Evolutionary conservation across 2,329 filamentous ascomycete genomes (phyloP), one percentile per base, ranked within the genome.

Genomic region (Corinectria fuckeliana): DNA sequence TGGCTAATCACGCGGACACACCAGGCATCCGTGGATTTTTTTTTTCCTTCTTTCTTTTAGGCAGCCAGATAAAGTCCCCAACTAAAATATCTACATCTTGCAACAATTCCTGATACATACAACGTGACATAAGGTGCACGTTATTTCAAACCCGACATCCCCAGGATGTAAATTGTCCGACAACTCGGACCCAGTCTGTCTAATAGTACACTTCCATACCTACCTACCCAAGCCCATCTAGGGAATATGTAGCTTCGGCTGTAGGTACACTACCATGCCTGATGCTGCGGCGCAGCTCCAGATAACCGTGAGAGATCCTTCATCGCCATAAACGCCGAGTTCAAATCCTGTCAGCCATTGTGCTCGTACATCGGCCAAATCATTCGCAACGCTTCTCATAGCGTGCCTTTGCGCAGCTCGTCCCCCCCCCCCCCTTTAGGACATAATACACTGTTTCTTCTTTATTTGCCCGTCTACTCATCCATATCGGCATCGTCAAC

Each of bases 401-500:
- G 26, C 34, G 30, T 18, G 42, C 16, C 14, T 39, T 14, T 47
- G 21, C 36, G 23, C 36, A 41, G 28, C 13, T 18, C n/a, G 11
- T 11, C 26, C 21, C 20, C n/a, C n/a, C n/a, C n/a, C n/a, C n/a
- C n/a, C n/a, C n/a, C n/a, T n/a, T n/a, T n/a, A n/a, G n/a, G n/a
- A n/a, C n/a, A n/a, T n/a, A n/a, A n/a, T n/a, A n/a, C n/a, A n/a
- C n/a, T n/a, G n/a, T n/a, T n/a, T 36, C 44, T 18, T 30, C 20
- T 49, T 18, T 11, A 16, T 25, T 4, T 28, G n/a, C n/a, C 21
- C 32, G 28, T 50, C 50, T 71, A 77, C 56, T 80, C n/a, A n/a
- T n/a, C 82, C 68, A 80, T 77, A 25, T 79, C 80, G 21, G 77
- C 76, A 51, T 80, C 81, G 42, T 79, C 78, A 5, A 74, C 74